These are phyloP conservation scores for Fusarium robinianum DNA, from an alignment of 2,329 filamentous ascomycete species.

Conservation along the genomic window DNA sequence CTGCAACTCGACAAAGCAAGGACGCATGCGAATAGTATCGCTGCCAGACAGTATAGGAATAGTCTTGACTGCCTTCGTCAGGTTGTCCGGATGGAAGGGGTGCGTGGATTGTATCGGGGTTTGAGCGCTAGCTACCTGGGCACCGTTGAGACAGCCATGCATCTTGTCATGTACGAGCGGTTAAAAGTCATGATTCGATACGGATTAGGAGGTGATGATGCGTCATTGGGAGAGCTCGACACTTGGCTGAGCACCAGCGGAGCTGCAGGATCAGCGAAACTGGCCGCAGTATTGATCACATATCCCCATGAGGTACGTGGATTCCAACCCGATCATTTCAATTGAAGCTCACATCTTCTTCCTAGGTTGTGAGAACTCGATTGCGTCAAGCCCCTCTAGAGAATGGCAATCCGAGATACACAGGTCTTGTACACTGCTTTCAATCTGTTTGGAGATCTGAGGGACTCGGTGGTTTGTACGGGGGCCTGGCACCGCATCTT, in stretches of 20 bases:
- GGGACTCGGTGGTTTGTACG: slow-evolving; percentile 69
- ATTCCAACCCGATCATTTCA: slow-evolving; percentile 1
- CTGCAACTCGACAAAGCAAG: slow-evolving; percentile 70
- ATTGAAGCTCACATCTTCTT: background rate
- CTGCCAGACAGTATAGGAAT: slow-evolving; percentile 64
- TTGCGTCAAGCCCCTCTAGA: slow-evolving; percentile 74
- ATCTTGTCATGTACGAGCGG: slow-evolving; percentile 74
- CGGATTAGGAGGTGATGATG: slow-evolving; percentile 60
- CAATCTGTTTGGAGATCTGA: slow-evolving; percentile 68
- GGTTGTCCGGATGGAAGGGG: slow-evolving; percentile 66
- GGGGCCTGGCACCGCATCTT: slow-evolving; percentile 70
- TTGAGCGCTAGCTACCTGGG: slow-evolving; percentile 71
- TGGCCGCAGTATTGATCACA: slow-evolving; percentile 75
- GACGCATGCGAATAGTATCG: slow-evolving; percentile 49
- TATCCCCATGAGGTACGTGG: slow-evolving; percentile 79
- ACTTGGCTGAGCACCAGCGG: slow-evolving; percentile 73
- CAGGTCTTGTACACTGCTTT: slow-evolving; percentile 69
- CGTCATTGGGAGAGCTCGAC: slow-evolving; percentile 68
- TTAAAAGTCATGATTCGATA: slow-evolving; percentile 54
- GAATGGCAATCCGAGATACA: slow-evolving; percentile 66
- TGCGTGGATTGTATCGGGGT: slow-evolving; percentile 68
- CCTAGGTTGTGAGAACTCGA: slow-evolving; percentile 73
- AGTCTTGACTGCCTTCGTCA: slow-evolving; percentile 70
- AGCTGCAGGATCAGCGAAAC: slow-evolving; percentile 79
- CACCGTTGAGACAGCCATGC: slow-evolving; percentile 69